Conservation (phyloP, 108 stramenopile species). For the Parietichytrium sp. region DNA sequence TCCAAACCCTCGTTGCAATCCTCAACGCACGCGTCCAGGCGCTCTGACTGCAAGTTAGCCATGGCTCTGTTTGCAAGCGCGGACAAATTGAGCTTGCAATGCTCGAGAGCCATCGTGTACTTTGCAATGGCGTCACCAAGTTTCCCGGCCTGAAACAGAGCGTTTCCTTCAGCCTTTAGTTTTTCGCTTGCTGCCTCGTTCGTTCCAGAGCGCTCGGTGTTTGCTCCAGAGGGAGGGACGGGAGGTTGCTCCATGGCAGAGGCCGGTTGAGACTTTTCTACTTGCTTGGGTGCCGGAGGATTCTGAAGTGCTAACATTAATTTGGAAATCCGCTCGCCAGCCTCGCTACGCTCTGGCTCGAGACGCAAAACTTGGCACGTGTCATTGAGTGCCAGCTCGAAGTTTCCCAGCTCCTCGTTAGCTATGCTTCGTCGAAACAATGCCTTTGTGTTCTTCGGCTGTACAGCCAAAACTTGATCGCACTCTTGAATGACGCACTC, state of each 20-base stretch:
- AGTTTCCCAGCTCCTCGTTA: neutral
- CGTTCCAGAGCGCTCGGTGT: neutral
- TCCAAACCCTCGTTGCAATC: neutral
- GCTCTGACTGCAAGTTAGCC: neutral
- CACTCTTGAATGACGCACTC: neutral
- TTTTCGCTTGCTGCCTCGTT: neutral
- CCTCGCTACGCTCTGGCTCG: constrained; percentile 22
- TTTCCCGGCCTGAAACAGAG: neutral
- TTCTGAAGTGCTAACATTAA: neutral
- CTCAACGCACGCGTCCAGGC: neutral
- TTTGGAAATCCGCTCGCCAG: constrained; percentile 4
- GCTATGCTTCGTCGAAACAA: constrained; percentile 13
- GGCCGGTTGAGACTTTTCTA: neutral
- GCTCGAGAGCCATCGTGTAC: neutral
- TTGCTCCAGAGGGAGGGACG: neutral
- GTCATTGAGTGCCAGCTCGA: neutral
- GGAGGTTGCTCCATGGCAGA: neutral
- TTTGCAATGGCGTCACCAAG: neutral
- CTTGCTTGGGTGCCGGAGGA: neutral
- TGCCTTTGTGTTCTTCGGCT: neutral
- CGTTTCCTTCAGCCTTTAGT: constrained; percentile 18
- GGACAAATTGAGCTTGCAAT: neutral
- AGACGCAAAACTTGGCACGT: constrained; percentile 18
- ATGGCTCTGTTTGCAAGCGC: neutral
- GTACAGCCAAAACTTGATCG: neutral